Evolutionary conservation across 1,284 basidiomycete species (phyloP).

Genomic region (Boletellus deceptivus): DNA sequence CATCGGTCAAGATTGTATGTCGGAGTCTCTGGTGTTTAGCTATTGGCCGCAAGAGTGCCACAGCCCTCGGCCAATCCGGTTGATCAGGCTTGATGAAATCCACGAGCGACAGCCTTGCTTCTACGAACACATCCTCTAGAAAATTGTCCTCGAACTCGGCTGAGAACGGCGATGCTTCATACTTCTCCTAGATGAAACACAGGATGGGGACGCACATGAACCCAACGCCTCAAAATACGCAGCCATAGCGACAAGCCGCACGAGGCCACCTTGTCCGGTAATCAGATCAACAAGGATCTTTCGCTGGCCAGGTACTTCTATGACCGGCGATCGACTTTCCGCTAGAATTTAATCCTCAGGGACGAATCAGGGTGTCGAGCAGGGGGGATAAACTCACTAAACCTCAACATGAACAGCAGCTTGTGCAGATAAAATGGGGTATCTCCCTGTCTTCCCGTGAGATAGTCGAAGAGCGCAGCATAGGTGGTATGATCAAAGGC

Average conservation of each 20-base stretch:
- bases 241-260: slow-evolving; percentile 12
- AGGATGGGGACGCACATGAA: slow-evolving; percentile 3
- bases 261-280: slow-evolving; percentile 9
- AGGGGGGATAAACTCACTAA: slow-evolving; percentile 1
- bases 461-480: slow-evolving; percentile 10
- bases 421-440: slow-evolving; percentile 12
- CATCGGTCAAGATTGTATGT: slow-evolving; percentile 1
- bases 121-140: slow-evolving; percentile 8
- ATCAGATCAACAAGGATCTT: slow-evolving; percentile 10
- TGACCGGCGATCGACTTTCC: slow-evolving; percentile 2
- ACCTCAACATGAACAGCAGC: slow-evolving; percentile 14
- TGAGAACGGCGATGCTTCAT: neutral
- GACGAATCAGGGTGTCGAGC: neutral
- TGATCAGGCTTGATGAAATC: slow-evolving; percentile 9
- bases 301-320: slow-evolving; percentile 5
- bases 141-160: slow-evolving; percentile 4
- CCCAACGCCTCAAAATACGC: slow-evolving; percentile 11
- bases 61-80: slow-evolving; percentile 16
- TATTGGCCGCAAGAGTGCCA: slow-evolving; percentile 14
- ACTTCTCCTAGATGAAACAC: neutral
- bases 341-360: slow-evolving; percentile 2
- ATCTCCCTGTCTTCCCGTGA: slow-evolving; percentile 9
- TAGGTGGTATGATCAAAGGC: slow-evolving; percentile 9
- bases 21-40: slow-evolving; percentile 12
- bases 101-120: slow-evolving; percentile 10